Percentiles rank a stretch among this genome's conserved stretches.
These are phyloP conservation scores for Talinum fruticosum DNA, from an alignment of 148 eudicot genomes.

Conservation along the genomic window DNA sequence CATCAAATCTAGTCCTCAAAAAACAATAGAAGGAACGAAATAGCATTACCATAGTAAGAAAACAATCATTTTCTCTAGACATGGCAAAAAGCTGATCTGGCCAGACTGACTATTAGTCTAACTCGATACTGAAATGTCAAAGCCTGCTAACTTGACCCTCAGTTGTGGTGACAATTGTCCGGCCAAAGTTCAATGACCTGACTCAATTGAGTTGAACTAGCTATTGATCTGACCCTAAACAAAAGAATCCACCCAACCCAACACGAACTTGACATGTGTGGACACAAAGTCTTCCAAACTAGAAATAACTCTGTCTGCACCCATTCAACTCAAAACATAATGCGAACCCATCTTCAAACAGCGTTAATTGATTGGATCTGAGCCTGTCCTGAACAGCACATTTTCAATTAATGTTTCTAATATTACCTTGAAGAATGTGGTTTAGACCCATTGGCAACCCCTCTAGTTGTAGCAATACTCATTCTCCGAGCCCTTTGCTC, in stretches of 20 bases:
- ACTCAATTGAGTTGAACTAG: background rate
- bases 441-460: slow-evolving; percentile 46
- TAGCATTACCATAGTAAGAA: background rate
- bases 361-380: background rate
- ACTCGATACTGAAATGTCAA: background rate
- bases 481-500: slow-evolving; percentile 54
- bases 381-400: background rate
- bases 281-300: background rate
- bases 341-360: background rate
- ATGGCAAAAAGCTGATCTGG: background rate
- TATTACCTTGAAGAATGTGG: slow-evolving; percentile 45
- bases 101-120: background rate
- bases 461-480: slow-evolving; percentile 43
- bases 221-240: background rate
- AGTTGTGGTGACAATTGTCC: background rate
- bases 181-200: background rate
- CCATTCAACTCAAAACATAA: background rate
- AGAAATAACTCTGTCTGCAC: background rate
- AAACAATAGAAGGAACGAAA: background rate
- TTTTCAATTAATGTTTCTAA: background rate
- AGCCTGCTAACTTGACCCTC: background rate
- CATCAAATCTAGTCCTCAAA: background rate
- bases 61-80: background rate
- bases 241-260: background rate
- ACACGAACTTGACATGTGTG: background rate